A percentile compares a stretch with the other conserved stretches of the same genome.
phyloP scores from a whole-genome alignment of 495 filamentous ascomycete genomes.

The Astrothelium macrocarpum region DNA sequence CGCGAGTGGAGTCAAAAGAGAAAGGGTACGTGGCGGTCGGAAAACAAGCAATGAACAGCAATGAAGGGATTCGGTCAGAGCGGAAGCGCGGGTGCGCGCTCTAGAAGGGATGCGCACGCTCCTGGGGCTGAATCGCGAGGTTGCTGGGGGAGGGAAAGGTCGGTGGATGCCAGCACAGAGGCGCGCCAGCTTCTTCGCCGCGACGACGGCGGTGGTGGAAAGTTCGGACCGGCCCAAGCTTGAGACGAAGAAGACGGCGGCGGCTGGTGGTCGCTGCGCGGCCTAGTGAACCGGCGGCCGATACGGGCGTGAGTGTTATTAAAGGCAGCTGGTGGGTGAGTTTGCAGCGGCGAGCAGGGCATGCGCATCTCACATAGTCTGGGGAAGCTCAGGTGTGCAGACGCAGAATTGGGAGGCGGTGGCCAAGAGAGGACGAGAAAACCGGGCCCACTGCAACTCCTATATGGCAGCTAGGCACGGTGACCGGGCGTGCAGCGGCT shows the following conservation, averaged over 20 bases:
- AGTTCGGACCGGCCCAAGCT: background rate
- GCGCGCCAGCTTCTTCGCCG: background rate
- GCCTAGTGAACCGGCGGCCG: background rate
- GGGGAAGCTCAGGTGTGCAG: background rate
- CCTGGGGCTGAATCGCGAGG: background rate
- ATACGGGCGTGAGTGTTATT: background rate
- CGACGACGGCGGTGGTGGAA: constrained; percentile 1
- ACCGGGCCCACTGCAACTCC: background rate
- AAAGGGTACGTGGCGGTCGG: background rate
- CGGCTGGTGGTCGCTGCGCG: background rate
- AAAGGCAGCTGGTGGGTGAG: background rate
- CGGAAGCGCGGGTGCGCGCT: background rate
- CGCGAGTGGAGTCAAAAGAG: background rate
- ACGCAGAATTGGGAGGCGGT: too few relatives aligned
- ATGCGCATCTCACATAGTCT: background rate
- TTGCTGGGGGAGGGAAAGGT: background rate
- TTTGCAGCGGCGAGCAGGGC: background rate
- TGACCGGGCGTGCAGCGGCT: constrained; percentile 1
- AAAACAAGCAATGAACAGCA: background rate
- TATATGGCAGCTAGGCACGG: constrained; percentile 1
- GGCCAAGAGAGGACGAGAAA: background rate
- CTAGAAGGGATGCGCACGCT: background rate
- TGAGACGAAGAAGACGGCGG: background rate
- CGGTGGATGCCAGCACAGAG: constrained; percentile 1
- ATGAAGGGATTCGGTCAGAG: background rate